phyloP scores from a whole-genome alignment of 768 basidiomycete genomes.

The Psilocybe subaeruginosa region DNA sequence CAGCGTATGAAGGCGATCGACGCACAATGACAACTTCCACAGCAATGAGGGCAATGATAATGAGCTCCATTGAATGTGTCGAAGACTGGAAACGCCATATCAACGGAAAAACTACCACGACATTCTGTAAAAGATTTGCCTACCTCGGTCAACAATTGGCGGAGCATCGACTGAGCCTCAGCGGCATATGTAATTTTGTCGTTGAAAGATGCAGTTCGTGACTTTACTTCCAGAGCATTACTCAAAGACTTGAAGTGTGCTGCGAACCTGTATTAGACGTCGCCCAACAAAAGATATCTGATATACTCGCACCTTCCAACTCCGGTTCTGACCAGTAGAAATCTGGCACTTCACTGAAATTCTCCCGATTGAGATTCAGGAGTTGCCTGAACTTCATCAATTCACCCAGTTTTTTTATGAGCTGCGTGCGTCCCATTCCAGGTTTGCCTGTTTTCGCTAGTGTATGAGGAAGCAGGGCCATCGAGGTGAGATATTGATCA shows the following conservation, averaged over 20 bases:
- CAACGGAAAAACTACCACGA: background rate
- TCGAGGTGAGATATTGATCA: conserved; percentile 82
- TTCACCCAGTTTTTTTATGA: conserved; percentile 92
- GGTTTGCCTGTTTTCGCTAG: conserved; percentile 83
- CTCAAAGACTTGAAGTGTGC: conserved; percentile 86
- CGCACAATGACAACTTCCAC: conserved; percentile 92
- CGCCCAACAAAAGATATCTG: background rate
- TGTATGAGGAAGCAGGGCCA: conserved; percentile 77
- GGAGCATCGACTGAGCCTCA: conserved; percentile 86
- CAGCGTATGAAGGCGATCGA: conserved; percentile 28
- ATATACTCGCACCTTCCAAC: conserved; percentile 66
- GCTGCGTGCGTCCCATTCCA: conserved; percentile 74
- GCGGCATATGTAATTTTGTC: conserved; percentile 93
- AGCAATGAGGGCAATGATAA: conserved; percentile 93
- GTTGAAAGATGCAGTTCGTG: conserved; percentile 80
- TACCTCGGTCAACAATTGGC: conserved; percentile 89
- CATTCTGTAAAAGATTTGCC: conserved; percentile 10
- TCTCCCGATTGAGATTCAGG: conserved; percentile 87
- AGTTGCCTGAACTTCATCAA: conserved; percentile 92
- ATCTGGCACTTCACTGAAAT: conserved; percentile 87
- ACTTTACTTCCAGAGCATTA: conserved; percentile 83
- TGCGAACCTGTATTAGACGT: conserved; percentile 26
- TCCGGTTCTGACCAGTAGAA: conserved; percentile 96
- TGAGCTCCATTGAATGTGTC: conserved; percentile 90
- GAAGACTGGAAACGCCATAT: conserved; percentile 61